Base-by-base conservation (phyloP, 306 rosid species). In the Prunus fruticosa region DNA sequence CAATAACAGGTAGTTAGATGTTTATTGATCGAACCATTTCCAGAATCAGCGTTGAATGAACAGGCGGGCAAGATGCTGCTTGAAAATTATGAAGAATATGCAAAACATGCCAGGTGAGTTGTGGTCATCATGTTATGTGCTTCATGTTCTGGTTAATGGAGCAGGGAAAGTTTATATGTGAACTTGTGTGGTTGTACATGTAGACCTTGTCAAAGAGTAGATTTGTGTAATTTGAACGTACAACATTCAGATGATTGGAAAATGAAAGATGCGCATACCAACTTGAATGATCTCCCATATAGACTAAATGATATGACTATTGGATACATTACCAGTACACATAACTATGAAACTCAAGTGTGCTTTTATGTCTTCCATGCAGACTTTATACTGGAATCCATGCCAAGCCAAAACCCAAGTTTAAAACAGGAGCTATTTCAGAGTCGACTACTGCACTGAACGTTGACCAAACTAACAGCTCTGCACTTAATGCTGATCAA, bases 21-120 rank as follows among this genome's bases (percentile, higher is more conserved):
- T 86, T 78, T 96, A 54, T 88, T 96, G 92, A 96, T 96, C 22
- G 99, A 96, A 80, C 99, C 99, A 34, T 92, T 92, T 86, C 98
- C 99, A 53, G 98, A 92, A 84, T 96, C 99, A 66, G 97, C 99
- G 27, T 85, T 96, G 86, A 96, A 96, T 85, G 99, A 96, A 77
- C 93, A 88, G 83, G 99, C 99, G 73, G 97, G 96, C 69, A 96
- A 96, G 82, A 73, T 96, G 91, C 85, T 96, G 64, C 97, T 92
- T 69, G 99, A 96, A 67, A 78, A 96, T 81, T 96, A 96, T 66
- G 98, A 96, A 71, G 97, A 89, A 86, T 96, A 96, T 87, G 99
- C 98, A 65, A 91, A 93, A 89, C 99, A 67, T 86, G 99, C 99
- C 82, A 89, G 97, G 99, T 92, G 69, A 83, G 92, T 85, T 68